A percentile compares a stretch with the other conserved stretches of the same genome.
Evolutionary conservation across 129 eudicot species (phyloP).

Genomic region (Flaveria ramosissima): DNA sequence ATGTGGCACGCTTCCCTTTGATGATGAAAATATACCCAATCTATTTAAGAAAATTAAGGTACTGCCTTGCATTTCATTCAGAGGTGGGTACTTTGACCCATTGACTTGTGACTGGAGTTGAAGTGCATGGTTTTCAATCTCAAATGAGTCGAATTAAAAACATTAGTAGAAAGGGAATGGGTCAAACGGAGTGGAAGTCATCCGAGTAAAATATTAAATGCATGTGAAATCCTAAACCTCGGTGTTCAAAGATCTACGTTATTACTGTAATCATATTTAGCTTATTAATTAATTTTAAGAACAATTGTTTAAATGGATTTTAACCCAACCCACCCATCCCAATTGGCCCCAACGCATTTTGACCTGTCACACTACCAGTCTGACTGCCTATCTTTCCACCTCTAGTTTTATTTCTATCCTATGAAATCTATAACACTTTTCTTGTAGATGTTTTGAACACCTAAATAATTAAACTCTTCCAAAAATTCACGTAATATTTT

Average conservation of each 20-base stretch:
- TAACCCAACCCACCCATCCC: neutral
- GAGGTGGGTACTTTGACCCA: neutral
- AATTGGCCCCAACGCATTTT: neutral
- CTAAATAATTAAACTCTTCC: neutral
- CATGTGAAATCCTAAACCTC: neutral
- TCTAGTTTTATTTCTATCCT: neutral
- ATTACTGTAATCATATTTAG: neutral
- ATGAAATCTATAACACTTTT: no score
- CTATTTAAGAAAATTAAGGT: constrained; percentile 91
- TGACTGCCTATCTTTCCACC: neutral
- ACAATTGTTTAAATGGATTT: neutral
- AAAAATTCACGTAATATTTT: neutral
- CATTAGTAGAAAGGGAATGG: neutral
- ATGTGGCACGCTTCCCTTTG: constrained; percentile 91
- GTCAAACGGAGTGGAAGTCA: neutral
- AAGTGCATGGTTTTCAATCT: neutral
- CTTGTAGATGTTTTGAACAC: neutral
- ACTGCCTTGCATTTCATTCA: constrained; percentile 12
- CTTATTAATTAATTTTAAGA: neutral
- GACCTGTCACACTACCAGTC: neutral
- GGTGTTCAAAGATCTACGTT: neutral
- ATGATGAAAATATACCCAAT: constrained; percentile 83
- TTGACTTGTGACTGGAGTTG: neutral
- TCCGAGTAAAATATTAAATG: neutral
- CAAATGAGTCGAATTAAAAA: neutral